Percentiles rank a stretch among this genome's conserved stretches.
These are phyloP conservation scores for Berkeleyomyces basicola DNA, from an alignment of 2,329 filamentous ascomycete species.

Conservation along the genomic window DNA sequence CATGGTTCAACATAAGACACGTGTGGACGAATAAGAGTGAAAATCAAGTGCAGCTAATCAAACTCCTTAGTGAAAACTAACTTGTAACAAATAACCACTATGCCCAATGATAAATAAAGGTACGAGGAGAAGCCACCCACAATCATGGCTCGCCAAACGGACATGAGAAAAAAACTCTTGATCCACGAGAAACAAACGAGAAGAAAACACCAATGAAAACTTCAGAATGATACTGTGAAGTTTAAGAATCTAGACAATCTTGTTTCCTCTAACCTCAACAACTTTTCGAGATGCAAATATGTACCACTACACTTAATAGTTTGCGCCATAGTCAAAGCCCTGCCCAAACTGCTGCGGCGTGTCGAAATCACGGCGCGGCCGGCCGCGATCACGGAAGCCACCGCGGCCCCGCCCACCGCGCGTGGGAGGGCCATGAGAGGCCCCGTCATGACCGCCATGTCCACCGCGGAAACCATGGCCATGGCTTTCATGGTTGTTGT, in stretches of 20 bases:
- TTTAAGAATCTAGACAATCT: neutral
- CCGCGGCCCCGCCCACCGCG: constrained; percentile 11
- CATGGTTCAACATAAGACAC: too few species aligned
- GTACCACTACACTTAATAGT: constrained; percentile 2
- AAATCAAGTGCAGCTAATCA: neutral
- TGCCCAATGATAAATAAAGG: neutral
- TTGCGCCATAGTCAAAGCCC: constrained; percentile 13
- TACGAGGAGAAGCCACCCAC: neutral
- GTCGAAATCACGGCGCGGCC: constrained; percentile 12
- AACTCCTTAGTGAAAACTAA: neutral
- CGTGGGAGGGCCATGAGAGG: neutral
- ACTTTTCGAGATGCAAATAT: neutral
- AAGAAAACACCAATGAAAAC: neutral
- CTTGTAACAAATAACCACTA: neutral
- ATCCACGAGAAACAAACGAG: neutral
- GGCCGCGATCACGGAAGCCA: constrained; percentile 10
- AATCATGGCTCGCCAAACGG: neutral
- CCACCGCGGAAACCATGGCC: constrained; percentile 11
- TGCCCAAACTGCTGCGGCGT: constrained; percentile 13
- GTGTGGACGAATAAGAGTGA: too few species aligned
- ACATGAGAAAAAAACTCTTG: neutral
- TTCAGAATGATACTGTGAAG: neutral
- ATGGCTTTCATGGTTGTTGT: neutral
- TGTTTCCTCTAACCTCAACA: neutral
- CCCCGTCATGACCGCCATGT: constrained; percentile 15